These are phyloP conservation scores for Besnoitia besnoiti DNA, from an alignment of 169 alveolate genomes.

Conservation along the genomic window DNA sequence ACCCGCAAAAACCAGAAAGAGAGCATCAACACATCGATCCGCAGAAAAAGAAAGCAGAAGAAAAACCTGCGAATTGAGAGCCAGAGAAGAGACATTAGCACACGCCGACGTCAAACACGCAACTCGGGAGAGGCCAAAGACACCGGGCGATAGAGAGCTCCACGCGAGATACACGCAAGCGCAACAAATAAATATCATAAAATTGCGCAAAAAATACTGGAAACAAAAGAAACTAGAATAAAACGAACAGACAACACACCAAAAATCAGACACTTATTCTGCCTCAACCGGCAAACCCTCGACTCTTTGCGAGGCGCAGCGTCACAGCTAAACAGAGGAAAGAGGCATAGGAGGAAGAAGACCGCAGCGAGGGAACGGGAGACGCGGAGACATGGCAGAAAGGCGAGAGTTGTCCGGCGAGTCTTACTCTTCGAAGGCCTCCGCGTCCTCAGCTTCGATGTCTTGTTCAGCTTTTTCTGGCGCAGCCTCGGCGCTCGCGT, in stretches of 20 bases:
- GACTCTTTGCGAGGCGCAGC: no score
- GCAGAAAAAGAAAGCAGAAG: not conserved
- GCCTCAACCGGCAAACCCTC: no score
- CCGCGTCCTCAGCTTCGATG: not conserved
- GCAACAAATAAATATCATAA: not conserved
- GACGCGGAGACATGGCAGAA: not conserved
- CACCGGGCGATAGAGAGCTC: not conserved
- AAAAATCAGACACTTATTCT: no score
- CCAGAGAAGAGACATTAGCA: not conserved
- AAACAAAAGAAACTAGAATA: not conserved
- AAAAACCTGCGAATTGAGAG: not conserved
- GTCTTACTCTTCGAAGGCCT: constrained; percentile 2
- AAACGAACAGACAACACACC: not conserved
- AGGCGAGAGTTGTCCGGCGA: not conserved
- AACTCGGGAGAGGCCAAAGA: not conserved
- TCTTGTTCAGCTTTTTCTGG: not conserved
- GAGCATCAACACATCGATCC: not conserved
- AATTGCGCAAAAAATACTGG: no score
- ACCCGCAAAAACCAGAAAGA: not conserved
- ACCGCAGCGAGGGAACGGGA: not conserved
- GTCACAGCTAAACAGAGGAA: not conserved
- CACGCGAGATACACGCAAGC: not conserved
- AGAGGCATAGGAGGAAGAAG: not conserved
- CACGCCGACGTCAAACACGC: not conserved
- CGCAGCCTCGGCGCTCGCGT: not conserved